phyloP scores from a whole-genome alignment of 306 rosid species.

The Crataegus laevigata region DNA sequence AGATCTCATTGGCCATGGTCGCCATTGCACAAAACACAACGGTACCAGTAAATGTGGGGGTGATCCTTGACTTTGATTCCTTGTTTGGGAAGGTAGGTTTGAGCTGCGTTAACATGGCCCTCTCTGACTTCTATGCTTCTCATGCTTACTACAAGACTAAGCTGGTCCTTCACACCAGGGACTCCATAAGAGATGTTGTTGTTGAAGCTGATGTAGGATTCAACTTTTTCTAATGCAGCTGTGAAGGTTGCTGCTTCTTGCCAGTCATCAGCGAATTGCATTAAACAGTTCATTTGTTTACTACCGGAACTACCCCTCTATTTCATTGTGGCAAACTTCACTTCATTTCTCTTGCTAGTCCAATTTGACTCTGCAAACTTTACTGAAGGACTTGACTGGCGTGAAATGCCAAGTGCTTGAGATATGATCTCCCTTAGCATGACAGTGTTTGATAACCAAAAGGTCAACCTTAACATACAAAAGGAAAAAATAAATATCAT shows the following conservation, averaged over 20 bases:
- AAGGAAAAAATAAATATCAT: constrained; percentile 13
- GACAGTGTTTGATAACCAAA: constrained; percentile 83
- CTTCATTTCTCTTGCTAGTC: constrained; percentile 36
- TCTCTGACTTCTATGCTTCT: neutral
- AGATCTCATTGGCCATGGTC: no score
- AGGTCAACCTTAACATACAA: constrained; percentile 58
- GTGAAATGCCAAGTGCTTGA: constrained; percentile 63
- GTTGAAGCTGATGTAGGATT: constrained; percentile 16
- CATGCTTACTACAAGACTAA: neutral
- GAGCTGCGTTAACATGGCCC: neutral
- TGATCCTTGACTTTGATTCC: neutral
- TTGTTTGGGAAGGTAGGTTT: neutral
- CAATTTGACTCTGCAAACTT: constrained; percentile 46
- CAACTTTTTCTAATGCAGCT: constrained; percentile 69
- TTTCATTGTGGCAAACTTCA: constrained; percentile 36
- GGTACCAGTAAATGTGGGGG: neutral
- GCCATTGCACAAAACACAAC: neutral
- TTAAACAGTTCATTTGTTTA: constrained; percentile 44
- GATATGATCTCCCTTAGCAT: constrained; percentile 75
- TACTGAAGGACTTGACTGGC: constrained; percentile 37
- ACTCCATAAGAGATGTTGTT: neutral
- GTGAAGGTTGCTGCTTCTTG: constrained; percentile 86
- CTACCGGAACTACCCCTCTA: constrained; percentile 45
- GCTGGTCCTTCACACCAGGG: neutral
- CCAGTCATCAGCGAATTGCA: constrained; percentile 63